Evolutionary conservation across 768 basidiomycete genomes (phyloP), one percentile per base, ranked within the genome.

Genomic region (Harrya chromipes): DNA sequence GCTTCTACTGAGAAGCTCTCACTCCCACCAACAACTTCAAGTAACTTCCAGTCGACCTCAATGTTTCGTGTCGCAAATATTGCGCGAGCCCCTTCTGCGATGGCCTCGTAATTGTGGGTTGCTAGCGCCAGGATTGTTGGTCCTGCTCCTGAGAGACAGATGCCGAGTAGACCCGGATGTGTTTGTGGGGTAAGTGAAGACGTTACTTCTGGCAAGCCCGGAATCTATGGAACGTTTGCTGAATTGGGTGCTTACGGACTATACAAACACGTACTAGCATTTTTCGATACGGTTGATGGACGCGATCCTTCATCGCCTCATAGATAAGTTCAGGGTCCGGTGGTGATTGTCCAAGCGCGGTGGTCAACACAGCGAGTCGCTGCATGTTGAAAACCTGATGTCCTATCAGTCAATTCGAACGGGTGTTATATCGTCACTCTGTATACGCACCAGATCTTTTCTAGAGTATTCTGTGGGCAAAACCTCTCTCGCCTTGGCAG

Each of bases 301-400:
- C 80, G 45, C 90, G 84, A 71, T 99, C 97, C 63, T 97, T 95
- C 97, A 98, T 98, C 2, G 95, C 95, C 65, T 98, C 95, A 68
- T 95, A 98, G 50, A 98, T 97, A n/a, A 99, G 82, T 19, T 85
- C 89, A 0, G 97, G 84, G 65, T 99, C 92, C 1, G 94, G 94
- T 1, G 97, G 95, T 11, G 85, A 82, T 61, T 87, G 85, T 4
- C 83, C 87, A 11, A 99, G 80, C 1, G 97, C 94, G 3, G 94
- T 95, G 1, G 95, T 98, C 47, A 99, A 77, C 24, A 99, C 97
- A 0, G 95, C 97, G 13, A 99, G 74, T 19, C 97, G 83, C 69
- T 99, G 97, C 46, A 99, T 76, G 68, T 99, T 99, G 76, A 98
- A 99, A 13, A 99, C 87, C 97, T 99, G 37, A 2, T 4, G 34